Percentiles rank a stretch among this genome's conserved stretches.
Conservation (phyloP, 2,329 filamentous ascomycete species). For the Dryadomyces quercus-mongolicae region DNA sequence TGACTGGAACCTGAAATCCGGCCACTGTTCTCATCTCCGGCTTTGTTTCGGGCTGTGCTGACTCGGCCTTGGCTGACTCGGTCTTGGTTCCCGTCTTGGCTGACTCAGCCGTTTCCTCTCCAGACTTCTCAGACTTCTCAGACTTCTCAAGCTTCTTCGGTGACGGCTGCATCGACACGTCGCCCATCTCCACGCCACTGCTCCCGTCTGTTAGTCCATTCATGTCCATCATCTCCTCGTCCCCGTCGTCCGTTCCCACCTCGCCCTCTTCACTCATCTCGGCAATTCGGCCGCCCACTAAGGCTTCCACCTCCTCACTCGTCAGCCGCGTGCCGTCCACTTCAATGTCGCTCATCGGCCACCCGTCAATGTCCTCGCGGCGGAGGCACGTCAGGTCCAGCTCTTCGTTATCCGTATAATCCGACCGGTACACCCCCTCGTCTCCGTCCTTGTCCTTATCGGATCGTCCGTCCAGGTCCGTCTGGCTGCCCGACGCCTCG, state of each 20-base stretch:
- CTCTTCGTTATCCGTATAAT: conserved; percentile 23
- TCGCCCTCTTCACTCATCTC: conserved; percentile 14
- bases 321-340: conserved; percentile 21
- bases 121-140: too few species aligned
- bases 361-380: conserved; percentile 30
- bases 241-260: conserved; percentile 11
- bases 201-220: conserved; percentile 2
- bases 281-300: conserved; percentile 4
- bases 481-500: conserved; percentile 19
- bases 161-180: not conserved
- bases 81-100: conserved; percentile 1
- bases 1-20: conserved; percentile 15
- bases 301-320: conserved; percentile 17
- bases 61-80: not conserved
- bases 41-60: not conserved
- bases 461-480: conserved; percentile 6
- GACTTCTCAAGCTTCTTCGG: too few species aligned
- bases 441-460: not conserved
- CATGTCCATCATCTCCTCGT: not conserved
- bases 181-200: conserved; percentile 10
- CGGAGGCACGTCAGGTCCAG: conserved; percentile 34
- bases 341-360: conserved; percentile 29
- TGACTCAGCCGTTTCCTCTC: not conserved
- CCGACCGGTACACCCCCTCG: conserved; percentile 10
- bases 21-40: conserved; percentile 2